A percentile compares a stretch with the other conserved stretches of the same genome.
phyloP scores from a whole-genome alignment of 2,329 filamentous ascomycete species.

The Juglanconis sp. region DNA sequence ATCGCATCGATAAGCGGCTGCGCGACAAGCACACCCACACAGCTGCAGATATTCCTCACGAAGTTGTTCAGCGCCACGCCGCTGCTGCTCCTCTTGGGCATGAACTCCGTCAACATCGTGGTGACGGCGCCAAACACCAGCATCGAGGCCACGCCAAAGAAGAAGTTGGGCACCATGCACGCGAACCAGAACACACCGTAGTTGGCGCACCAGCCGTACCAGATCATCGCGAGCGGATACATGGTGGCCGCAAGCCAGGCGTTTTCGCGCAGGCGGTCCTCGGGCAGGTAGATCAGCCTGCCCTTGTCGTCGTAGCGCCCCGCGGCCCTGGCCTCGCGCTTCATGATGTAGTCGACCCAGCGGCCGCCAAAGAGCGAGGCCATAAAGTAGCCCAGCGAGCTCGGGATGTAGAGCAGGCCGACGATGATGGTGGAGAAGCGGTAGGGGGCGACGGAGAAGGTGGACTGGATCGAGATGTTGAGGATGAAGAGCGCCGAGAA shows the following conservation, averaged over 20 bases:
- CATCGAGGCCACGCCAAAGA: conserved; percentile 77
- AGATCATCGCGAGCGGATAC: conserved; percentile 64
- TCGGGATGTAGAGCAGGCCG: conserved; percentile 74
- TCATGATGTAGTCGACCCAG: conserved; percentile 82
- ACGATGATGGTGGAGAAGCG: conserved; percentile 65
- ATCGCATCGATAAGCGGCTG: conserved; percentile 69
- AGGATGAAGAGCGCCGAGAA: conserved; percentile 74
- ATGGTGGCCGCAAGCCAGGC: conserved; percentile 70
- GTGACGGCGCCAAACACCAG: conserved; percentile 71
- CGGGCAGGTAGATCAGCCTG: conserved; percentile 65
- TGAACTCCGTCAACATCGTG: conserved; percentile 83
- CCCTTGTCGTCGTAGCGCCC: conserved; percentile 66
- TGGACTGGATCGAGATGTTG: conserved; percentile 73
- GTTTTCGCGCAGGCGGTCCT: conserved; percentile 81
- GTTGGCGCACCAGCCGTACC: conserved; percentile 69
- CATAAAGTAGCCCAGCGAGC: conserved; percentile 68
- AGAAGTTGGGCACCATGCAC: conserved; percentile 62
- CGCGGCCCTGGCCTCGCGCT: conserved; percentile 67
- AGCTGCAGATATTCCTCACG: conserved; percentile 73
- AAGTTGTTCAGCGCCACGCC: conserved; percentile 83
- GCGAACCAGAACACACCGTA: conserved; percentile 43
- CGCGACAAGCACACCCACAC: conserved; percentile 66
- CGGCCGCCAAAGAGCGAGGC: conserved; percentile 67
- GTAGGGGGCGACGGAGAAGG: conserved; percentile 66
- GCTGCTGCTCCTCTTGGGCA: conserved; percentile 66